Evolutionary conservation across 768 basidiomycete species (phyloP).

Genomic region (Russula brevipes): DNA sequence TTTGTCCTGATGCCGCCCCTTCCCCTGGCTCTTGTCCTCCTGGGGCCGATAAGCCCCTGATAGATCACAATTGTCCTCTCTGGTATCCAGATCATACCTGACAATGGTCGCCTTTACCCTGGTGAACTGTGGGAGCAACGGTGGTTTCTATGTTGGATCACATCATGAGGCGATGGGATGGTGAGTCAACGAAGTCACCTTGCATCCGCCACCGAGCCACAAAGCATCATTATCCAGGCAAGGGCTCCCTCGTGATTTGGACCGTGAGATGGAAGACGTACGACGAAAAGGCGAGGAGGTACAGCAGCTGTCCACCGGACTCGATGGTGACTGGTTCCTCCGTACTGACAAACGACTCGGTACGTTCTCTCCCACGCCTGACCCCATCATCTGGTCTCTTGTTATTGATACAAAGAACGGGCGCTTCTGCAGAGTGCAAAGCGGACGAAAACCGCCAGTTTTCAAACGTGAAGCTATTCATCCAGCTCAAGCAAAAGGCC

Average conservation of each 20-base stretch:
- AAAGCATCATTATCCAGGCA: not conserved
- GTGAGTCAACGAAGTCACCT: not conserved
- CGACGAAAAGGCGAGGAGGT: conserved; percentile 8
- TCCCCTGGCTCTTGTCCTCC: too few relatives aligned
- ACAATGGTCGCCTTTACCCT: conserved; percentile 8
- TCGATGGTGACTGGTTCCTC: conserved; percentile 20
- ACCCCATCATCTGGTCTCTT: not conserved
- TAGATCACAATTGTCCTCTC: too few relatives aligned
- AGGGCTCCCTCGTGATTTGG: conserved; percentile 17
- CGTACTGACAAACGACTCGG: conserved; percentile 10
- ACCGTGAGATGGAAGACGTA: not conserved
- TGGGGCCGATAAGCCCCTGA: too few relatives aligned
- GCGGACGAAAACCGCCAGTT: not conserved
- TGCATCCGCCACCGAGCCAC: not conserved
- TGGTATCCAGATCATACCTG: too few relatives aligned
- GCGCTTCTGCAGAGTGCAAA: conserved; percentile 1
- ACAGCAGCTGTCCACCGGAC: conserved; percentile 10
- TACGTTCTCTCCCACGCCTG: not conserved
- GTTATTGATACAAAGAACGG: not conserved
- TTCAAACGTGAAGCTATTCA: conserved; percentile 14
- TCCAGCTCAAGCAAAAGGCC: not conserved
- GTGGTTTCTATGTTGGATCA: conserved; percentile 10
- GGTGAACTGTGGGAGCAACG: not conserved
- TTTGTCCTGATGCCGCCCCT: too few relatives aligned
- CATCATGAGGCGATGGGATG: not conserved